Percentiles rank a stretch among this genome's conserved stretches.
These are phyloP conservation scores for Dipteronia sinensis DNA, from an alignment of 345 rosid genomes.

Conservation along the genomic window DNA sequence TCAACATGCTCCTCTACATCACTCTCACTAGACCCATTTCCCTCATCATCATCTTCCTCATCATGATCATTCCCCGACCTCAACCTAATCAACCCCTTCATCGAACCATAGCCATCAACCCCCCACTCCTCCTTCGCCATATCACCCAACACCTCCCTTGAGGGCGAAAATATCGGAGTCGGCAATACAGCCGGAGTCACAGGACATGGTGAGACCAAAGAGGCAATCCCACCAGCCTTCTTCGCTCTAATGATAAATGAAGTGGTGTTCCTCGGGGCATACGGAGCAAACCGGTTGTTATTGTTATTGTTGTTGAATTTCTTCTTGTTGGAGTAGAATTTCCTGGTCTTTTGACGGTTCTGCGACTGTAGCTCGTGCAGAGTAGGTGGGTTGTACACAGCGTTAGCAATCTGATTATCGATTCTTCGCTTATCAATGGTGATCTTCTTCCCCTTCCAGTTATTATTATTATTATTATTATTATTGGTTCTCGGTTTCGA, in stretches of 20 bases:
- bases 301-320: slow-evolving; percentile 15
- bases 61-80: slow-evolving; percentile 61
- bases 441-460: slow-evolving; percentile 84
- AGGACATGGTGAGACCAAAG: slow-evolving; percentile 92
- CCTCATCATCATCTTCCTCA: slow-evolving; percentile 89
- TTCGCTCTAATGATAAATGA: slow-evolving; percentile 88
- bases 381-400: slow-evolving; percentile 81
- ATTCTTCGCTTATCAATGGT: slow-evolving; percentile 44
- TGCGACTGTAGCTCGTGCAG: slow-evolving; percentile 80
- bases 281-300: slow-evolving; percentile 73
- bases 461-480: slow-evolving; percentile 35
- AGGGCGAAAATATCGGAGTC: slow-evolving; percentile 80
- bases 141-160: slow-evolving; percentile 88
- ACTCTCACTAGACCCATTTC: slow-evolving; percentile 85
- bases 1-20: slow-evolving; percentile 97
- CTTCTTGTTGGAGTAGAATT: slow-evolving; percentile 75
- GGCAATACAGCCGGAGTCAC: slow-evolving; percentile 90
- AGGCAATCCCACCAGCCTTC: slow-evolving; percentile 88
- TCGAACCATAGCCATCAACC: slow-evolving; percentile 98
- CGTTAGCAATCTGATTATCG: slow-evolving; percentile 38
- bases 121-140: slow-evolving; percentile 99
- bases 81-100: slow-evolving; percentile 93
- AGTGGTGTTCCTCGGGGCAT: slow-evolving; percentile 90
- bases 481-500: slow-evolving; percentile 31
- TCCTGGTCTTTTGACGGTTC: slow-evolving; percentile 71